Conservation (phyloP, 345 rosid species). For the Populus alba region DNA sequence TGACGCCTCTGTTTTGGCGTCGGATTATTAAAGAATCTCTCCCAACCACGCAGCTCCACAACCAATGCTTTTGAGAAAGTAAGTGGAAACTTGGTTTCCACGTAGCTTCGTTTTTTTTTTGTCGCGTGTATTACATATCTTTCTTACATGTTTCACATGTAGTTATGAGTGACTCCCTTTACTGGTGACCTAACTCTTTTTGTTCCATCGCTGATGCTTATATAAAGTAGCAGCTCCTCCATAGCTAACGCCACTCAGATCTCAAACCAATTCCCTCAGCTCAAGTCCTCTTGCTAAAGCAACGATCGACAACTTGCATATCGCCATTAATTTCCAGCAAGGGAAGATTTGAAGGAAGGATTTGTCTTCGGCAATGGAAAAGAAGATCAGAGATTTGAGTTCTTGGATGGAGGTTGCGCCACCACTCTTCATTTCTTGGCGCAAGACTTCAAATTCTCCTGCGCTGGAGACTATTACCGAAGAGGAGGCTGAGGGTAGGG, state of each 20-base stretch:
- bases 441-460: constrained; percentile 27
- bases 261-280: neutral
- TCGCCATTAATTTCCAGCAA: neutral
- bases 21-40: neutral
- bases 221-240: too few species aligned
- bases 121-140: too few species aligned
- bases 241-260: too few species aligned
- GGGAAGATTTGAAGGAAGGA: neutral
- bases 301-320: neutral
- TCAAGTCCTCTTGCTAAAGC: neutral
- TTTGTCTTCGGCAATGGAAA: constrained; percentile 20
- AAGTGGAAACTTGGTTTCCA: neutral
- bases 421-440: constrained; percentile 25
- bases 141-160: neutral
- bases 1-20: neutral
- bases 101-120: too few species aligned
- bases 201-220: too few species aligned
- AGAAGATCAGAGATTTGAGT: constrained; percentile 20
- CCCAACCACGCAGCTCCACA: neutral
- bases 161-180: neutral
- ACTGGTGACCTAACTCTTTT: neutral
- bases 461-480: constrained; percentile 47
- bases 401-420: constrained; percentile 45
- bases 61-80: neutral
- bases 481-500: constrained; percentile 33